These are phyloP conservation scores for Haplosporangium gracile DNA, from an alignment of 192 early-diverging fungal genomes.

Conservation along the genomic window DNA sequence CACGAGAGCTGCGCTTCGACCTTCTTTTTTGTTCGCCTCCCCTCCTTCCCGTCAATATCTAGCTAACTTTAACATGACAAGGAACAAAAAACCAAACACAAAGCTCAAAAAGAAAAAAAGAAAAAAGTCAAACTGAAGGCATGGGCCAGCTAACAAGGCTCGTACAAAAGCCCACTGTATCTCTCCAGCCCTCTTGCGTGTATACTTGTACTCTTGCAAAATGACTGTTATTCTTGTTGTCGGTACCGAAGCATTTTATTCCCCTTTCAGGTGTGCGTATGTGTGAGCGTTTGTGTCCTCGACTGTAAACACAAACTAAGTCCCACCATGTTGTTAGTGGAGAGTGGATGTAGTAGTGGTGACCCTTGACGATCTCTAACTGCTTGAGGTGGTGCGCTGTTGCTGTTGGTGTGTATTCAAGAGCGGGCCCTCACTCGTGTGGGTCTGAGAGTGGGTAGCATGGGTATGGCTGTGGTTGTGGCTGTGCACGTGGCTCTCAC, in stretches of 20 bases:
- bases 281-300: neutral
- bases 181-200: neutral
- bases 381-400: neutral
- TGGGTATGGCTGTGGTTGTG: neutral
- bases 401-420: neutral
- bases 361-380: neutral
- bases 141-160: too few relatives aligned
- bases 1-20: neutral
- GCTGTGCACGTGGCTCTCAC: neutral
- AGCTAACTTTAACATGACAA: neutral
- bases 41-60: neutral
- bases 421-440: neutral
- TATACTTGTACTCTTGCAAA: neutral
- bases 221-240: neutral
- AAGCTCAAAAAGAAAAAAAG: neutral
- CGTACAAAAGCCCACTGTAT: too few relatives aligned
- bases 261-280: neutral
- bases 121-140: too few relatives aligned
- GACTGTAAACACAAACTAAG: neutral
- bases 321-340: neutral
- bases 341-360: neutral
- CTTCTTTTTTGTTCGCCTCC: neutral
- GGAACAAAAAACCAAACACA: neutral
- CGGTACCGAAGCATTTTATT: neutral
- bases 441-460: neutral